phyloP scores from a whole-genome alignment of 352 stramenopile species.

The Globisporangium paroecandrum region DNA sequence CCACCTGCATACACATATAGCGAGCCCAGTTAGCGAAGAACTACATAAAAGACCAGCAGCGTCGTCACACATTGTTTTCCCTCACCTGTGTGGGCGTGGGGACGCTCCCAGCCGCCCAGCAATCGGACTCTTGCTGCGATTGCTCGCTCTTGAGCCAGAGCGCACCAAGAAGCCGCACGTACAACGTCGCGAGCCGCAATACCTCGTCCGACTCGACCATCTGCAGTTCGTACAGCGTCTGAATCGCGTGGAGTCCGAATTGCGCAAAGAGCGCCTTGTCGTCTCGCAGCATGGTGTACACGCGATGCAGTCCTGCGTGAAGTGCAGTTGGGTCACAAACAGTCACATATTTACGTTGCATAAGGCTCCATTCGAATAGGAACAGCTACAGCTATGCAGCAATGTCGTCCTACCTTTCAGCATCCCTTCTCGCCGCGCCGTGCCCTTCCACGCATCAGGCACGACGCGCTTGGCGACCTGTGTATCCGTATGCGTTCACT shows the following conservation, averaged over 20 bases:
- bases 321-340: background rate
- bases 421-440: slow-evolving; percentile 38
- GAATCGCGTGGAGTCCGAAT: slow-evolving; percentile 54
- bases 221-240: slow-evolving; percentile 65
- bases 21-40: background rate
- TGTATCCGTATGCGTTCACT: background rate
- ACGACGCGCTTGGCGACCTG: slow-evolving; percentile 49
- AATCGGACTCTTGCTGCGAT: slow-evolving; percentile 22
- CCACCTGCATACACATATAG: slow-evolving; percentile 8
- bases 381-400: background rate
- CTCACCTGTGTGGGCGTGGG: slow-evolving; percentile 46
- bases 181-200: slow-evolving; percentile 42
- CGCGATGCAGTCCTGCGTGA: slow-evolving; percentile 23
- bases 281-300: slow-evolving; percentile 42
- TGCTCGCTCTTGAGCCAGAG: slow-evolving; percentile 46
- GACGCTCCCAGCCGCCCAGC: slow-evolving; percentile 32
- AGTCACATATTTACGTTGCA: background rate
- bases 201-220: slow-evolving; percentile 45
- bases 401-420: slow-evolving; percentile 24
- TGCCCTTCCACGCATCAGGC: slow-evolving; percentile 62
- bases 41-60: background rate
- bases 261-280: slow-evolving; percentile 20
- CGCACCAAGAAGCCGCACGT: slow-evolving; percentile 50
- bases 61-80: background rate
- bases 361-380: too few species aligned